Evolutionary conservation across 305 asterid genomes (phyloP).

Genomic region (Solanum hybrid): DNA sequence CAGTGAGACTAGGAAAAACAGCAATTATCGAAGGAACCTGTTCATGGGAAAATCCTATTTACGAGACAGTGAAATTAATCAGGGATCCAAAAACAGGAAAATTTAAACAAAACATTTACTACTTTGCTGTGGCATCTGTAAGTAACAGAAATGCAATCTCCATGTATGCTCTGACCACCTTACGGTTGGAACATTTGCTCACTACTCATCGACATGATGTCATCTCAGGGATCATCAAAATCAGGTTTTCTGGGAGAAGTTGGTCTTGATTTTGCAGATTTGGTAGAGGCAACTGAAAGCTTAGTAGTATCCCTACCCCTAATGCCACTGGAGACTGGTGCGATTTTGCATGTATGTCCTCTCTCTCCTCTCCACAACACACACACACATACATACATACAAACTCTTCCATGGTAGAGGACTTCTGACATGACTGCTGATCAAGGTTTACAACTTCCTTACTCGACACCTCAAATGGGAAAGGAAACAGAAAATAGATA

Average conservation of each 20-base stretch:
- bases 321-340: slow-evolving; percentile 70
- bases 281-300: slow-evolving; percentile 55
- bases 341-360: slow-evolving; percentile 65
- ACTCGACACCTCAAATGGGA: neutral
- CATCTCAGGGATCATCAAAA: slow-evolving; percentile 80
- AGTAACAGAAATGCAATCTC: slow-evolving; percentile 18
- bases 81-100: slow-evolving; percentile 66
- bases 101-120: slow-evolving; percentile 64
- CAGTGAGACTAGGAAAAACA: slow-evolving; percentile 59
- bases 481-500: neutral
- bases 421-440: neutral
- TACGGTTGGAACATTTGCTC: neutral
- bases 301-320: slow-evolving; percentile 62
- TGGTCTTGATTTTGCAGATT: slow-evolving; percentile 79
- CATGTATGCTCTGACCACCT: neutral
- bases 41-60: slow-evolving; percentile 72
- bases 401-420: neutral
- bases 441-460: neutral
- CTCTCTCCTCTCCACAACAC: slow-evolving; percentile 17
- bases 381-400: neutral
- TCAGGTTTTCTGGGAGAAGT: slow-evolving; percentile 88
- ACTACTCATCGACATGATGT: neutral
- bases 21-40: slow-evolving; percentile 75
- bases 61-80: slow-evolving; percentile 62
- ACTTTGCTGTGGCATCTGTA: slow-evolving; percentile 69